Evolutionary conservation across 1,284 basidiomycete species (phyloP), one percentile per base, ranked within the genome.

Genomic region (Athelia sp.): DNA sequence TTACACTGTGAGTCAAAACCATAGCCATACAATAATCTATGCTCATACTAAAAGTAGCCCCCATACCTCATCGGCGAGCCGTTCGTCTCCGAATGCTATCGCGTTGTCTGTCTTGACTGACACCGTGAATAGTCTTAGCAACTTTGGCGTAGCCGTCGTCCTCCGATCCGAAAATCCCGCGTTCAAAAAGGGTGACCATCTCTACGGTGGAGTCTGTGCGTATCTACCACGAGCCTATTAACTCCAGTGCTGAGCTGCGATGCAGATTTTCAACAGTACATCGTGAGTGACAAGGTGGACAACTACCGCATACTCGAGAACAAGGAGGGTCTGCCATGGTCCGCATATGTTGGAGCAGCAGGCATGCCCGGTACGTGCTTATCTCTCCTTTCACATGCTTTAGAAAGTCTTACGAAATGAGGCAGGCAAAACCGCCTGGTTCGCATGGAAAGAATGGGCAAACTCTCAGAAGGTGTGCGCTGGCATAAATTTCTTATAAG

Each of bases 261-360:
- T 34, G 56, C 61, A 65, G 62, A 52, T 6, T 58, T 59, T 52
- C 50, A 58, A 26, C 56, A 63, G 29, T 66, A 66, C 46, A 59
- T 48, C 17, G 50, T 69, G n/a, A 46, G 50, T 9, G 43, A 51
- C 15, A 55, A 58, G 19, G 26, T 51, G 14, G 23, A 54, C 10
- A 29, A 46, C 13, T 48, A 57, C 17, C 46, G 18, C 22, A 52
- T 63, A 3, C 40, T 66, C 10, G 63, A 74, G 45, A 68, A 72
- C 48, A 50, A 69, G 34, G 56, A 60, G 18, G 64, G 67, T 0
- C 55, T 81, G 14, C 71, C 76, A 0, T 75, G 66, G 69, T 68
- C 71, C 0, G 64, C 66, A 3, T 81, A 74, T 57, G 49, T 77
- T n/a, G 77, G 78, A 4, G 71, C 68, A 0, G 59, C 71, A 0